A percentile compares a stretch with the other conserved stretches of the same genome.
Conservation (phyloP, 805 yeast genomes). For the Metschnikowia peoriensis region DNA sequence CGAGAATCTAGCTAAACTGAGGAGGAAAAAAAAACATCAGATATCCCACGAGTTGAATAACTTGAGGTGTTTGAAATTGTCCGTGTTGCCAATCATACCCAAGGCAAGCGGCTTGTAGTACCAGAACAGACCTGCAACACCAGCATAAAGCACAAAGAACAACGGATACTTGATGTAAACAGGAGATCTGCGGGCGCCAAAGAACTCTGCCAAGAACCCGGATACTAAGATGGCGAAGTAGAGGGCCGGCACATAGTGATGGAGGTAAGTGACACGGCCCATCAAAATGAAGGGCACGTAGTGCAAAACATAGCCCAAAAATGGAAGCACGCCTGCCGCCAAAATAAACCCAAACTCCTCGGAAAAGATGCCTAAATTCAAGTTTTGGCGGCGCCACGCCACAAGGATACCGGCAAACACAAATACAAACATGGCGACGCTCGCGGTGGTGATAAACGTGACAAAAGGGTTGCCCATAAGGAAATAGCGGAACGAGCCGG, state of each 20-base stretch:
- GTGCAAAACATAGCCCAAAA: conserved; percentile 40
- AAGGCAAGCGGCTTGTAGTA: conserved; percentile 15
- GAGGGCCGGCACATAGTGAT: conserved; percentile 45
- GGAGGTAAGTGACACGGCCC: conserved; percentile 45
- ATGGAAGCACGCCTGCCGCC: conserved; percentile 34
- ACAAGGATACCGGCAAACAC: conserved; percentile 20
- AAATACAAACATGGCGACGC: conserved; percentile 23
- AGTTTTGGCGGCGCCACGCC: conserved; percentile 35
- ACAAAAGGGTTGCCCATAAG: conserved; percentile 67
- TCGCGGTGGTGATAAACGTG: conserved; percentile 52
- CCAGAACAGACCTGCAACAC: conserved; percentile 16
- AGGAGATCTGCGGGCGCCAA: conserved; percentile 20
- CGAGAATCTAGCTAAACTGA: neutral
- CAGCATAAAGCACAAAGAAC: conserved; percentile 8
- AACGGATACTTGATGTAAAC: conserved; percentile 11
- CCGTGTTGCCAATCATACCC: conserved; percentile 17
- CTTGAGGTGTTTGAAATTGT: conserved; percentile 10
- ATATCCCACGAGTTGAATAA: conserved; percentile 15
- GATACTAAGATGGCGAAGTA: conserved; percentile 31
- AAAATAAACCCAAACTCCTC: conserved; percentile 28
- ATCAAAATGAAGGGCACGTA: conserved; percentile 40
- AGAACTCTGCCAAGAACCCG: conserved; percentile 22
- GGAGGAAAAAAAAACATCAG: neutral
- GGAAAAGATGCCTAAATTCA: conserved; percentile 23
- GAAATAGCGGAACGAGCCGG: conserved; percentile 57